Evolutionary conservation across 2,329 filamentous ascomycete species (phyloP), one percentile per base, ranked within the genome.

Genomic region (Monosporascus sp.): DNA sequence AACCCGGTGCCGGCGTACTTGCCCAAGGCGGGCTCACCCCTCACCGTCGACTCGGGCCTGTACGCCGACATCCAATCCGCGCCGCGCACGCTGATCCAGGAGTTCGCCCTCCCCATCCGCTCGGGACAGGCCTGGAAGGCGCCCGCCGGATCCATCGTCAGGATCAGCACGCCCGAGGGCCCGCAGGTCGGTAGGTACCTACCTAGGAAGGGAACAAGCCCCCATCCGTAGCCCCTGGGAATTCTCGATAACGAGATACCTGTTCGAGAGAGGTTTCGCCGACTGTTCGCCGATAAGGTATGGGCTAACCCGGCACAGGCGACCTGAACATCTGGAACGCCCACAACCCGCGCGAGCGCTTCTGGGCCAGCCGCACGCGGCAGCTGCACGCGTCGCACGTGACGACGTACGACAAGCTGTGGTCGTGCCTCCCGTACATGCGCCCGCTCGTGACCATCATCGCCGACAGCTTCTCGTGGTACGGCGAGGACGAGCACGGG

Each of bases 271-370:
- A 35, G 11, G 31, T 35, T 5, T 35, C 31, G 31, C 31, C 31
- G 31, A 9, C 31, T 2, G 31, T 5, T 35, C 31, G 1, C 11
- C 31, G 31, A 14, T 14, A 9, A 4, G 4, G 11, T 9, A 5
- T 14, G 31, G 31, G 31, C 31, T 35, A 35, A 35, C 14, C 31
- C 31, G 31, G 31, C 9, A n/a, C 43, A 72, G 88, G 89, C 51
- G 90, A 94, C 63, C 73, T 94, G 18, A 95, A 95, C 68, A 79
- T 94, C 62, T 95, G 88, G 88, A 89, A 87, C 62, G 76, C 78
- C 5, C 73, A 85, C 58, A 91, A 94, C 68, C 87, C 89, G 0
- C 81, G 88, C 15, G 90, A 95, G 68, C 79, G 84, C 43, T 90
- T 95, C 74, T 95, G 89, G 90, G 89, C 90, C 1, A 78, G 83